These are phyloP conservation scores for Solanum pinnatisectum DNA, from an alignment of 257 asterid genomes.

Conservation along the genomic window DNA sequence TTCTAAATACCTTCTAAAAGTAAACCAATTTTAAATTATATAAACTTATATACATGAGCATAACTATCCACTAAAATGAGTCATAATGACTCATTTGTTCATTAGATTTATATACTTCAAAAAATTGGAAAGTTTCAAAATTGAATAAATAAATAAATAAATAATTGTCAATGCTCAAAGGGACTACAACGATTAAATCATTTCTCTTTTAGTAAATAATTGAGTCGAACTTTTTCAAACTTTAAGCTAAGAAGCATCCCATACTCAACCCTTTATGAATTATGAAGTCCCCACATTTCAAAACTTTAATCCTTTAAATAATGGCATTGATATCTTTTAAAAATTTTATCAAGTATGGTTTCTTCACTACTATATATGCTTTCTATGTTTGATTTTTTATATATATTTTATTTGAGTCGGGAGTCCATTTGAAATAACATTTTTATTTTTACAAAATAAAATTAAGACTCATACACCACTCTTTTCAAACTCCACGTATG, in stretches of 20 bases:
- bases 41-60: background rate
- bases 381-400: too few relatives aligned
- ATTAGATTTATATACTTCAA: background rate
- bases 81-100: background rate
- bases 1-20: background rate
- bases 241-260: background rate
- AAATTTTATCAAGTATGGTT: background rate
- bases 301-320: background rate
- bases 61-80: background rate
- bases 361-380: too few relatives aligned
- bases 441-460: background rate
- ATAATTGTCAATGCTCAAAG: background rate
- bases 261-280: background rate
- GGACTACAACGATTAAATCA: background rate
- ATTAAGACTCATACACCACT: too few relatives aligned
- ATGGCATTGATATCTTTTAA: background rate
- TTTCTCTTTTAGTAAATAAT: background rate
- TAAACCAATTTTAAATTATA: background rate
- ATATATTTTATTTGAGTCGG: too few relatives aligned
- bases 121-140: background rate
- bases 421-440: too few relatives aligned
- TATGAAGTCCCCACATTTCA: background rate
- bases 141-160: background rate
- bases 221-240: background rate
- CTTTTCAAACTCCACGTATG: background rate